A percentile compares a stretch with the other conserved stretches of the same genome.
Evolutionary conservation across 345 rosid species (phyloP).

Genomic region (Zanthoxylum bungeanum): DNA sequence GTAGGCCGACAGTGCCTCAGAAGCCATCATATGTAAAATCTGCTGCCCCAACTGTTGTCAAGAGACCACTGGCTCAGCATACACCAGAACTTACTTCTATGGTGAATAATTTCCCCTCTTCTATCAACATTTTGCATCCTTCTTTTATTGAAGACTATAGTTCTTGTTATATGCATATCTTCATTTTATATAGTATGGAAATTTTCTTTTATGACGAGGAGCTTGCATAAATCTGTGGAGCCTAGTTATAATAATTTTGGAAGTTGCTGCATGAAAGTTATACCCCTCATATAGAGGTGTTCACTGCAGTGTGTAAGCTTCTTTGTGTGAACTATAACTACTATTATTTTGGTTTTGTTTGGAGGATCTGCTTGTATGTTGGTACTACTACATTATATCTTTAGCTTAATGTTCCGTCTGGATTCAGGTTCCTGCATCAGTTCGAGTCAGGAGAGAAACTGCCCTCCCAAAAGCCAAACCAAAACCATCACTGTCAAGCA

Average conservation of each 20-base stretch:
- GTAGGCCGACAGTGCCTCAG: constrained; percentile 54
- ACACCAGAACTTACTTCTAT: constrained; percentile 94
- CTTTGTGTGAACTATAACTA: neutral
- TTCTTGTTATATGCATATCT: neutral
- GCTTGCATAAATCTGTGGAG: neutral
- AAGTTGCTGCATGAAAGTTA: neutral
- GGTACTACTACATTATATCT: neutral
- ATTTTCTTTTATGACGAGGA: neutral
- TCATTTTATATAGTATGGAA: neutral
- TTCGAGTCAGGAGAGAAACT: constrained; percentile 86
- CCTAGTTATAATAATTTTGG: neutral
- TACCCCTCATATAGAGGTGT: neutral
- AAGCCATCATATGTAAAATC: constrained; percentile 96
- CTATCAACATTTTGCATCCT: constrained; percentile 1
- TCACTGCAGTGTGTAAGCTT: neutral
- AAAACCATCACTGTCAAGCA: constrained; percentile 41
- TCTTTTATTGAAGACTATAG: neutral
- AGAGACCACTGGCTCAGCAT: constrained; percentile 97
- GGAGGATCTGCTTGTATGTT: neutral
- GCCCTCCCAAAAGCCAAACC: constrained; percentile 63
- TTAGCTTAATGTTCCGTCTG: constrained; percentile 2
- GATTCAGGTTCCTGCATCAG: constrained; percentile 92
- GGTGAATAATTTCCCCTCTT: constrained; percentile 43
- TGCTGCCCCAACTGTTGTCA: constrained; percentile 97
- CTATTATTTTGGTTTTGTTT: neutral